Evolutionary conservation across 352 stramenopile species (phyloP).

Genomic region (Albugo candida): DNA sequence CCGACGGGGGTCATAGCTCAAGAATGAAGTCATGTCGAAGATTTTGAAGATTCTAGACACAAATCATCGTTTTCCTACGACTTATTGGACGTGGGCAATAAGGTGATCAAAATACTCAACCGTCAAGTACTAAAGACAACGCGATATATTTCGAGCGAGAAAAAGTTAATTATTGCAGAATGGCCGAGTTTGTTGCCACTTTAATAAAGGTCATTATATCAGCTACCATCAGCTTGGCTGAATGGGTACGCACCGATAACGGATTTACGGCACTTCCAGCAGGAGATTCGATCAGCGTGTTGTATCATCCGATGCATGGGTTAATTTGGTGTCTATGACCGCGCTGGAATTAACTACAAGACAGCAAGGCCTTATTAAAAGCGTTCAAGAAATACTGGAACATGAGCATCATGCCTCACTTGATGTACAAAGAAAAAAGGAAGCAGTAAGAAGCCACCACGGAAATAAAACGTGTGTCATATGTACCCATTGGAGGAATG

Average conservation of each 20-base stretch:
- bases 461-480: too few relatives aligned
- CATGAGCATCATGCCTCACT: too few relatives aligned
- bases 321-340: too few relatives aligned
- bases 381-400: too few relatives aligned
- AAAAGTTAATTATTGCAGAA: background rate
- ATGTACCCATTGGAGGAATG: too few relatives aligned
- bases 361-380: too few relatives aligned
- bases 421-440: too few relatives aligned
- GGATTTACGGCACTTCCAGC: too few relatives aligned
- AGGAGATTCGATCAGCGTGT: too few relatives aligned
- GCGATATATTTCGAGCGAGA: constrained; percentile 3
- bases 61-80: constrained; percentile 11
- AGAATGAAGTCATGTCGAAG: constrained; percentile 9
- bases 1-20: constrained; percentile 15
- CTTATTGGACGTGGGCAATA: constrained; percentile 15
- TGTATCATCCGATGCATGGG: too few relatives aligned
- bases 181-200: constrained; percentile 1
- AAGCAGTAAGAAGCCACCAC: too few relatives aligned
- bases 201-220: constrained; percentile 3
- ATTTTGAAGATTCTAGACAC: constrained; percentile 6
- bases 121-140: constrained; percentile 6
- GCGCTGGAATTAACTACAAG: too few relatives aligned
- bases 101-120: constrained; percentile 13
- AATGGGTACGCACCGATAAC: constrained; percentile 2
- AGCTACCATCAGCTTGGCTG: constrained; percentile 1